phyloP scores from a whole-genome alignment of 192 early-diverging fungal species.

The Polychytrium aggregatum region DNA sequence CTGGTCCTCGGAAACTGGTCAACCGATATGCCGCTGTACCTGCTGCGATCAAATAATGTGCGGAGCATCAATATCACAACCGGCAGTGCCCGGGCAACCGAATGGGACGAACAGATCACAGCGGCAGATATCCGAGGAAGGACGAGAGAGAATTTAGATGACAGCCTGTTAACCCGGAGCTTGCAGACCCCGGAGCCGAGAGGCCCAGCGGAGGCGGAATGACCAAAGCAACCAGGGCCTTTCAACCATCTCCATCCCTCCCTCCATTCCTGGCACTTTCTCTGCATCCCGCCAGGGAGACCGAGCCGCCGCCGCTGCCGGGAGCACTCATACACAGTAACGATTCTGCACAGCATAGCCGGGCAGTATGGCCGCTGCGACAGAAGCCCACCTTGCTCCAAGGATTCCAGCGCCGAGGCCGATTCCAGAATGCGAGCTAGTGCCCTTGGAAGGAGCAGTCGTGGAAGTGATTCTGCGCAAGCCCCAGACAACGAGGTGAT shows the following conservation, averaged over 20 bases:
- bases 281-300: slow-evolving; percentile 2
- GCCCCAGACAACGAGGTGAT: background rate
- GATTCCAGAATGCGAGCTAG: slow-evolving; percentile 11
- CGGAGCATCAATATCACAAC: too few relatives aligned
- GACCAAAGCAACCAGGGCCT: too few relatives aligned
- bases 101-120: too few relatives aligned
- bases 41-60: too few relatives aligned
- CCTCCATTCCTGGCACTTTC: slow-evolving; percentile 4
- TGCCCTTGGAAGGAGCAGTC: slow-evolving; percentile 5
- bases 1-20: too few relatives aligned
- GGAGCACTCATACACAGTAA: background rate
- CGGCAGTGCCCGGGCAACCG: too few relatives aligned
- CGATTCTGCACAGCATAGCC: background rate
- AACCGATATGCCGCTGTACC: too few relatives aligned
- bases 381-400: slow-evolving; percentile 10
- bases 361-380: background rate
- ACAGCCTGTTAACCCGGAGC: too few relatives aligned
- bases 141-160: too few relatives aligned
- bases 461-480: slow-evolving; percentile 11
- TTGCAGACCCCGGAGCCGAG: too few relatives aligned
- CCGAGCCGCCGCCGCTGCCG: slow-evolving; percentile 1
- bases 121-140: too few relatives aligned
- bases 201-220: too few relatives aligned
- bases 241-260: slow-evolving; percentile 10
- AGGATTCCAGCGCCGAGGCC: slow-evolving; percentile 17